Evolutionary conservation across 768 basidiomycete species (phyloP).

Genomic region (Russula earlei): DNA sequence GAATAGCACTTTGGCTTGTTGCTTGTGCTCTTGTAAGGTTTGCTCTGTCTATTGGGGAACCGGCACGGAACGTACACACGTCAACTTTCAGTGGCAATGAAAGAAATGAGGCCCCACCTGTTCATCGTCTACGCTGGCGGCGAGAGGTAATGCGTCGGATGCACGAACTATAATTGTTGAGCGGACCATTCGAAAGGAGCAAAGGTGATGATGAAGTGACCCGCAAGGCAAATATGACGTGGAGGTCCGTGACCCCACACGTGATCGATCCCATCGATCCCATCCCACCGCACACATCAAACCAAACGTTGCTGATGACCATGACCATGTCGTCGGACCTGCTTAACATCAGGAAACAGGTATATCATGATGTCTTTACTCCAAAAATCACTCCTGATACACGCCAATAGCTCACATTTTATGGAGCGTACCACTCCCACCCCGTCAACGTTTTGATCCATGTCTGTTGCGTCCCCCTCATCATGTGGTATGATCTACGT

Average conservation of each 20-base stretch:
- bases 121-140: slow-evolving; percentile 96
- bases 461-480: slow-evolving; percentile 71
- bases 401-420: slow-evolving; percentile 66
- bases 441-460: slow-evolving; percentile 79
- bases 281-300: too few relatives aligned
- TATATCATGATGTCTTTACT: slow-evolving; percentile 22
- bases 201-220: not conserved
- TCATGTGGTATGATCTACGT: slow-evolving; percentile 56
- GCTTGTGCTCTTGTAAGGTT: slow-evolving; percentile 92
- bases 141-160: slow-evolving; percentile 80
- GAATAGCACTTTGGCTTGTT: slow-evolving; percentile 95
- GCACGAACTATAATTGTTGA: slow-evolving; percentile 83
- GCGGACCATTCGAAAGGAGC: slow-evolving; percentile 53
- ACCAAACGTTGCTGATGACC: too few relatives aligned
- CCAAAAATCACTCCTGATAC: slow-evolving; percentile 8
- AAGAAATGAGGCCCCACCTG: slow-evolving; percentile 44
- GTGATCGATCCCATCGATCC: not conserved
- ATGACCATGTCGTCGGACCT: slow-evolving; percentile 31
- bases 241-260: not conserved
- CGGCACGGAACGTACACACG: not conserved
- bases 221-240: slow-evolving; percentile 3
- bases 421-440: slow-evolving; percentile 87
- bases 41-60: slow-evolving; percentile 67
- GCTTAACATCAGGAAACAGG: slow-evolving; percentile 67
- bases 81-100: slow-evolving; percentile 9